Conservation (phyloP, 192 early-diverging fungal species). For the Funneliformis geosporum region DNA sequence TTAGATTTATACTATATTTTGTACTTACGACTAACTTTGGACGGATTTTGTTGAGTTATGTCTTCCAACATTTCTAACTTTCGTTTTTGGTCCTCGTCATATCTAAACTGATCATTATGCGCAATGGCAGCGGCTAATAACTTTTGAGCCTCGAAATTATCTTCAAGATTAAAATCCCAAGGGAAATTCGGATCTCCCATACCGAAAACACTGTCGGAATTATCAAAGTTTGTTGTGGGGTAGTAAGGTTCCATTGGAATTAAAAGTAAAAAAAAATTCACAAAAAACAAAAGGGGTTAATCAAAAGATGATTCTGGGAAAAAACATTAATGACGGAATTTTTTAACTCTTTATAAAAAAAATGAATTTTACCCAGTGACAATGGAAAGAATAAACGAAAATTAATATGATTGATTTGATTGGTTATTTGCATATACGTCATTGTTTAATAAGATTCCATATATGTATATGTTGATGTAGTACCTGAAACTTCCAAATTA, state of each 20-base stretch:
- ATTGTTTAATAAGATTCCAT: neutral
- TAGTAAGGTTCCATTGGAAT: neutral
- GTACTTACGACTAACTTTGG: constrained; percentile 35
- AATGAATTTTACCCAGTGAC: too few relatives aligned
- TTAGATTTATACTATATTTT: neutral
- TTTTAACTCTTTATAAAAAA: neutral
- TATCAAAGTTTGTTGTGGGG: neutral
- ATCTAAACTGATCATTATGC: constrained; percentile 45
- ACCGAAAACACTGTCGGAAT: neutral
- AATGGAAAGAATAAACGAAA: neutral
- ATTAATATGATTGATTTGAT: neutral
- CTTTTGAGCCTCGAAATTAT: constrained; percentile 47
- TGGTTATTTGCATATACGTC: neutral
- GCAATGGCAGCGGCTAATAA: constrained; percentile 47
- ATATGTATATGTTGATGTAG: neutral
- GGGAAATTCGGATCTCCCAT: neutral
- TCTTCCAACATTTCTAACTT: constrained; percentile 39
- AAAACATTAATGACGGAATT: neutral
- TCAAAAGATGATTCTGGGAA: neutral
- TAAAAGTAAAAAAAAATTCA: neutral
- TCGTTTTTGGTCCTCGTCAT: constrained; percentile 46
- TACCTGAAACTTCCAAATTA: neutral
- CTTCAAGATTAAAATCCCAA: constrained; percentile 36
- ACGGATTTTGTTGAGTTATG: constrained; percentile 21
- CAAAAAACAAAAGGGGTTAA: neutral